Conservation (phyloP, 192 early-diverging fungal genomes). For the Pilobolus umbonatus region DNA sequence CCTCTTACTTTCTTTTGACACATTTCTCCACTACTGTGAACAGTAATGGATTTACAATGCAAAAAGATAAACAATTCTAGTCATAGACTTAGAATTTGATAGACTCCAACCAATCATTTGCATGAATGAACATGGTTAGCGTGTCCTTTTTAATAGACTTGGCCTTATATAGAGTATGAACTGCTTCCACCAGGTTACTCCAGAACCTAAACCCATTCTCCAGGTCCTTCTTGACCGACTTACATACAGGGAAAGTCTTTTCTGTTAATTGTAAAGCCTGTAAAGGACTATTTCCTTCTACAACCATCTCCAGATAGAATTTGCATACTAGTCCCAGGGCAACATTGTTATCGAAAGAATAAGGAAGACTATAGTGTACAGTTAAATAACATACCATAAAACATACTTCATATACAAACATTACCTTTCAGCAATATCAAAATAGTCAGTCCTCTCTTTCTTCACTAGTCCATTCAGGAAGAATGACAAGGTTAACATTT, state of each 20-base stretch:
- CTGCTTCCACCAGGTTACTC: constrained; percentile 28
- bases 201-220: constrained; percentile 48
- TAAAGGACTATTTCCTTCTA: constrained; percentile 15
- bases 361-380: constrained; percentile 40
- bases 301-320: constrained; percentile 43
- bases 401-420: neutral
- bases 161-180: constrained; percentile 17
- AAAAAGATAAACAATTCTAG: too few relatives aligned
- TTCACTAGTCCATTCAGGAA: constrained; percentile 43
- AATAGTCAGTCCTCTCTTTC: constrained; percentile 44
- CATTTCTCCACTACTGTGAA: too few relatives aligned
- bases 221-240: constrained; percentile 41
- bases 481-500: constrained; percentile 52
- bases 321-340: constrained; percentile 48
- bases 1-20: too few relatives aligned
- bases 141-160: constrained; percentile 10
- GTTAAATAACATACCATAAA: neutral
- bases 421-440: constrained; percentile 41
- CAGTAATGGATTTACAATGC: too few relatives aligned
- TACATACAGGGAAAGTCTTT: constrained; percentile 37
- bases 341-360: constrained; percentile 45
- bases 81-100: neutral
- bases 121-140: constrained; percentile 25
- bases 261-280: constrained; percentile 36
- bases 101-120: constrained; percentile 28